Evolutionary conservation across 352 stramenopile species (phyloP), one percentile per base, ranked within the genome.

Genomic region (Globisporangium alternatum): DNA sequence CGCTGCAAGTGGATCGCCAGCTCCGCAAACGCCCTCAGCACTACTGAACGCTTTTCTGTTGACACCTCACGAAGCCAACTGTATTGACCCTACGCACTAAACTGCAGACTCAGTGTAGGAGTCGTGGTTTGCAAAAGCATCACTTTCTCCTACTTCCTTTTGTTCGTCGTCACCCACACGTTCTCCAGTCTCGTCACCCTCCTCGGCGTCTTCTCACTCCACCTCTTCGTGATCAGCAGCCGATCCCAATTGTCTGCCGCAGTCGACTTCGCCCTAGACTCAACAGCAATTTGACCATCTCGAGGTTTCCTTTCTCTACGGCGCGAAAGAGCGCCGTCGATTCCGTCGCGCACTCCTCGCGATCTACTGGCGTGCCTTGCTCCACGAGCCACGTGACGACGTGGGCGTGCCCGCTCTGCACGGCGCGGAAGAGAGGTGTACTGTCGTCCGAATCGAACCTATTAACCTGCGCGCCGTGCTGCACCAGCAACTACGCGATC

Each of bases 251-350:
- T n/a, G n/a, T n/a, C n/a, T n/a, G n/a, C n/a, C n/a, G n/a, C n/a
- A 25, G 19, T 49, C 43, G 3, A 25, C 43, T 49, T 49, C 43
- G 43, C 43, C 52, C 52, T 2, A 58, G 31, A 13, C 28, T 28
- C 30, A 58, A 31, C 19, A 58, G 33, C 53, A 58, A 2, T 8
- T 47, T 58, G 53, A 58, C 33, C 53, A 47, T 31, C 33, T 58
- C 53, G 9, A 31, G 31, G 43, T 44, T 15, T 21, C 53, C 53
- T n/a, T 28, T 19, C 33, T 45, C 12, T 2, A n/a, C 53, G 13
- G 31, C 31, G 5, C 10, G n/a, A 22, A 58, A 47, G n/a, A 58
- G 21, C 6, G 22, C 7, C 2, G 53, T 43, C 7, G 12, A 9
- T 62, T 62, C 21, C 9, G 22, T 35, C 5, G 8, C 47, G 25